Conservation (phyloP, 1,284 basidiomycete genomes). For the Puccinia triticina region DNA sequence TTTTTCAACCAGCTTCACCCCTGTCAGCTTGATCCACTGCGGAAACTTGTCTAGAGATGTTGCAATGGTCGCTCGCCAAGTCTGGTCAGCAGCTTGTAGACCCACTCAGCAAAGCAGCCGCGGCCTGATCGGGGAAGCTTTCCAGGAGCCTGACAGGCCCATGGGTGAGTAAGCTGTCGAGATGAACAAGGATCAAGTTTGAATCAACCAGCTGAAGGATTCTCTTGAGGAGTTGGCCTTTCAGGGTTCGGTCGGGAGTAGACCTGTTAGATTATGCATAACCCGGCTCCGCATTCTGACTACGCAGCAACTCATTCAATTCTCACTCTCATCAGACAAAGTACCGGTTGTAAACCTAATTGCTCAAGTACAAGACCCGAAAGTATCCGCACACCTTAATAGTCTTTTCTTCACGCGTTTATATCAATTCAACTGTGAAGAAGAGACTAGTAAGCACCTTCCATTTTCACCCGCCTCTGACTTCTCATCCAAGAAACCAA, state of each 20-base stretch:
- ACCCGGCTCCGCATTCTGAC: too few species aligned
- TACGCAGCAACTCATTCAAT: too few species aligned
- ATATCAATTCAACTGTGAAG: too few species aligned
- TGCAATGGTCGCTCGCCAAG: constrained; percentile 10
- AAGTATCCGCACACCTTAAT: too few species aligned
- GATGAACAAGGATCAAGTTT: constrained; percentile 26
- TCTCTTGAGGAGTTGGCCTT: not conserved
- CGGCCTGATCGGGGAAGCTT: constrained; percentile 12
- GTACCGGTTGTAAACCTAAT: too few species aligned
- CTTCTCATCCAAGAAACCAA: too few species aligned
- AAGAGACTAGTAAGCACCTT: too few species aligned
- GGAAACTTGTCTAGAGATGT: not conserved
- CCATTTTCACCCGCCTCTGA: too few species aligned
- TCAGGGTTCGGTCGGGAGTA: constrained; percentile 23
- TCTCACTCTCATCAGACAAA: too few species aligned
- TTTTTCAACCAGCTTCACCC: constrained; percentile 5
- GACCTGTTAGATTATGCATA: too few species aligned
- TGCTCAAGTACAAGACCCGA: too few species aligned
- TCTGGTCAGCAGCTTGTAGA: not conserved
- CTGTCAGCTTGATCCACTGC: constrained; percentile 23
- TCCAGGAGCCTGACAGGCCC: constrained; percentile 7
- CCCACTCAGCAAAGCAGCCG: not conserved
- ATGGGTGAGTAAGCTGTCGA: constrained; percentile 6
- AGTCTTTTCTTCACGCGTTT: too few species aligned
- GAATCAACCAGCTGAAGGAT: constrained; percentile 14